phyloP scores from a whole-genome alignment of 2,329 filamentous ascomycete species.

The Fusarium devonianum region DNA sequence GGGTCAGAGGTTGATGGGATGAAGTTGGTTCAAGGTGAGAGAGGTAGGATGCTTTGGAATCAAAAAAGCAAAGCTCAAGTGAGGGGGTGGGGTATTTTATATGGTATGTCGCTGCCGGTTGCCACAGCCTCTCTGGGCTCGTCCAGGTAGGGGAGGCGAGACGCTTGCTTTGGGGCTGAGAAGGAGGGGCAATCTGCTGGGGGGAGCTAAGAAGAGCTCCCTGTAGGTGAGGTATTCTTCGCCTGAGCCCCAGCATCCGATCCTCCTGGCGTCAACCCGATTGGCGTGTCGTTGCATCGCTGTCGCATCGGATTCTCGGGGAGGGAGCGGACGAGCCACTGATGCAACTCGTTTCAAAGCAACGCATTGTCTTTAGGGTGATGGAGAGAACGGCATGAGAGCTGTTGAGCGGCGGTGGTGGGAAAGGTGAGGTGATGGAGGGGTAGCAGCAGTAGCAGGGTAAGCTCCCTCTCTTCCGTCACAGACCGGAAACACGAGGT shows the following conservation, averaged over 20 bases:
- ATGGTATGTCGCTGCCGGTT: slow-evolving; percentile 25
- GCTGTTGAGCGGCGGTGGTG: neutral
- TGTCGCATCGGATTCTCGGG: slow-evolving; percentile 6
- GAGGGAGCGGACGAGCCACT: too few relatives aligned
- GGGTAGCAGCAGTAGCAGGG: slow-evolving; percentile 12
- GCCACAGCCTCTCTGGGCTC: slow-evolving; percentile 1
- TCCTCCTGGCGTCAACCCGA: slow-evolving; percentile 1
- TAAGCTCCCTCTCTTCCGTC: neutral
- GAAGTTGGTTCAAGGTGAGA: neutral
- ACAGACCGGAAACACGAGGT: neutral
- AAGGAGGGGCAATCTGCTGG: slow-evolving; percentile 21
- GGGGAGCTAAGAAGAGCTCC: neutral
- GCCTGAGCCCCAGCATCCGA: slow-evolving; percentile 1
- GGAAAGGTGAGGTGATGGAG: slow-evolving; percentile 17
- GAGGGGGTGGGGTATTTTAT: slow-evolving; percentile 40
- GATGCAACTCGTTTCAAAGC: too few relatives aligned
- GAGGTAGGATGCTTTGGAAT: slow-evolving; percentile 7
- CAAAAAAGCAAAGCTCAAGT: slow-evolving; percentile 18
- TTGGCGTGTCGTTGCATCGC: slow-evolving; percentile 29
- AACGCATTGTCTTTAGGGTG: too few relatives aligned
- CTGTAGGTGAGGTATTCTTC: neutral
- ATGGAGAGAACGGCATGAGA: slow-evolving; percentile 12
- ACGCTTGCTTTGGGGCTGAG: slow-evolving; percentile 15
- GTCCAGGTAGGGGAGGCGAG: slow-evolving; percentile 2
- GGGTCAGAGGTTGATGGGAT: slow-evolving; percentile 2